Base-by-base conservation (phyloP, 192 early-diverging fungal species). In the Coemansia sp. region DNA sequence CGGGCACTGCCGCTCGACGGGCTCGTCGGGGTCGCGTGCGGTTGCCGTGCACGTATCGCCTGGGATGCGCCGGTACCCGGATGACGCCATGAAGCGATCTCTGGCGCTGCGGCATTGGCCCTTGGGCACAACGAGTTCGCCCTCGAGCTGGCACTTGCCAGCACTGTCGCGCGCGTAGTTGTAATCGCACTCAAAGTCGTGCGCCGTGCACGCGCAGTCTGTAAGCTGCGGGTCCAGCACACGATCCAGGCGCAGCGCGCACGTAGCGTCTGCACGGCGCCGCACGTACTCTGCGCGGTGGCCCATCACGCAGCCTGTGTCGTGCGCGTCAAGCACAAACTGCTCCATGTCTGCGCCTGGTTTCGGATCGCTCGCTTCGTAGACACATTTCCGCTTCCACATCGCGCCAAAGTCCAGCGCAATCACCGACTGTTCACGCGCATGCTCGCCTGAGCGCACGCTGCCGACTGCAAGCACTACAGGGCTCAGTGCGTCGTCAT, bases 101-200 rank as follows among this genome's bases (percentile, higher is more conserved):
- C 86, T 86, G 0, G 69, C 57, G 24, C 74, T 67, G 25, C 65
- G 81, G 70, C 95, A 97, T 16, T 85, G 55, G 58, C 80, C 84
- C 28, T 80, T 70, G 55, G 87, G 80, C 56, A 94, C 64, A 27
- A 64, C 38, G 66, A 83, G 69, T 18, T 65, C 44, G 6, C 87
- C 88, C 5, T 70, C 60, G 44, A 80, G 78, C 18, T 83, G 71
- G 71, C 95, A 97, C 43, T 73, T 52, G 18, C 83, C 83, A 22
- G 72, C 60, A 2, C 43, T 31, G 21, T 82, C 66, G 16, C 73
- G 84, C 10, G 83, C 76, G 74, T 84, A 97, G 64, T 92, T 87
- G 59, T 84, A 89, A 71, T 98, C 95, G 68, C 97, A 98, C 74
- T 97, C 97, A 71, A 86, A 98, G 73, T 98, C 97, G 45, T 83